Base-by-base conservation (phyloP, 2,329 filamentous ascomycete genomes). In the Myriosclerotinia curreyana region DNA sequence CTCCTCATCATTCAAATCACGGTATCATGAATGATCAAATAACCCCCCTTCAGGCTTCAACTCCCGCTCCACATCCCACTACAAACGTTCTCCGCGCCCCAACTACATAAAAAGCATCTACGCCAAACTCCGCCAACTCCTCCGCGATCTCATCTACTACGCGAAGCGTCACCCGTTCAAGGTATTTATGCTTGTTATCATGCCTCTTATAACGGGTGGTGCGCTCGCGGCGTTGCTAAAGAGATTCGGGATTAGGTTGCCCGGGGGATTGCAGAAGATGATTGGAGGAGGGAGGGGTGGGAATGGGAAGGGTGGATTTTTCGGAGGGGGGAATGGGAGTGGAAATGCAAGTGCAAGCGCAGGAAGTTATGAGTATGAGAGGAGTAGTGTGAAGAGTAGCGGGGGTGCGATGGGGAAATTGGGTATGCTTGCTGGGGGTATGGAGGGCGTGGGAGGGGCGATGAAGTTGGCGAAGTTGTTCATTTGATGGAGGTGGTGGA, bases 121-220 rank as follows among this genome's bases (percentile, higher is more conserved):
- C 75, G 84, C 85, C 76, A 88, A 91, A 72, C 84, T 97, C 66
- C 89, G 88, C 74, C 86, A 89, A 51, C 84, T 96, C 67, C 79
- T 96, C 64, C 89, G 89, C 72, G 88, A 96, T 74, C 86, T 97
- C 11, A 81, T 89, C 75, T 85, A 88, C 75, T 96, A 94, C 78
- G 89, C 91, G 72, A 89, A 91, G 74, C 83, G 86, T 46, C 89
- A 97, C 78, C 94, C 93, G 0, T 79, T 92, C 74, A 96, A 96
- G 78, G 90, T 96, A 55, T 90, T 97, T 79, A 82, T 91, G 80
- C 84, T 92, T 67, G 88, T 96, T 67, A 83, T 97, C 72, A 86
- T 97, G 83, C 94, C 94, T 12, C 82, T 98, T 65, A 80, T 97
- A 72, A 92, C 89, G 1, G 91, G 91, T 60, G 94, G 94, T 40